Evolutionary conservation across 1,284 basidiomycete genomes (phyloP).

Genomic region (Sporisorium reilianum): DNA sequence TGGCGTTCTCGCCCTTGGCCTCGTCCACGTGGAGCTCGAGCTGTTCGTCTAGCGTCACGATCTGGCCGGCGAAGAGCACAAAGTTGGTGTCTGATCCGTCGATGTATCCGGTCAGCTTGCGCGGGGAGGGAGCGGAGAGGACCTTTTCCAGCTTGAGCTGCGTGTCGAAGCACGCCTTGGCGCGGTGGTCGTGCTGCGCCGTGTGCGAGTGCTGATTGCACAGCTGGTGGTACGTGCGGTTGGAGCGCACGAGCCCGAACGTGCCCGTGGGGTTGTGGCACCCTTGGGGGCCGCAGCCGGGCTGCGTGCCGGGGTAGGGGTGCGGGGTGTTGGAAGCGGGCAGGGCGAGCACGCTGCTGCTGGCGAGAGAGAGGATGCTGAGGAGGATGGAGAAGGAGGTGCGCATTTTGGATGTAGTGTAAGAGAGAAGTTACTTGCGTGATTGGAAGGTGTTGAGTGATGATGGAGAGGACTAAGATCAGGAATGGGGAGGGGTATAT

Average conservation of each 20-base stretch:
- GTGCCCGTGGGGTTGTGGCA: conserved; percentile 17
- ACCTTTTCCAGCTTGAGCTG: neutral
- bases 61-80: conserved; percentile 23
- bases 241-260: conserved; percentile 7
- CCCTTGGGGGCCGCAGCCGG: conserved; percentile 20
- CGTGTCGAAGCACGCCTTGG: conserved; percentile 26
- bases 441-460: neutral
- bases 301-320: conserved; percentile 6
- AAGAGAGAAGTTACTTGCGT: neutral
- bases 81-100: conserved; percentile 21
- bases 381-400: conserved; percentile 5
- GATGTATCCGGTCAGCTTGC: conserved; percentile 13
- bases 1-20: neutral
- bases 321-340: neutral
- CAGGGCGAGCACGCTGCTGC: neutral
- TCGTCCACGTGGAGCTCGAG: conserved; percentile 19
- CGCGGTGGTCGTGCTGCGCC: neutral
- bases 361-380: neutral
- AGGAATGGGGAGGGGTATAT: neutral
- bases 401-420: neutral
- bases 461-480: neutral
- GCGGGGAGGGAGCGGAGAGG: conserved; percentile 22
- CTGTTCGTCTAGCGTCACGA: conserved; percentile 14
- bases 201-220: conserved; percentile 6
- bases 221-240: conserved; percentile 5